Base-by-base conservation (phyloP, 2,329 filamentous ascomycete species). In the Sclerotinia sclerotiorum region DNA sequence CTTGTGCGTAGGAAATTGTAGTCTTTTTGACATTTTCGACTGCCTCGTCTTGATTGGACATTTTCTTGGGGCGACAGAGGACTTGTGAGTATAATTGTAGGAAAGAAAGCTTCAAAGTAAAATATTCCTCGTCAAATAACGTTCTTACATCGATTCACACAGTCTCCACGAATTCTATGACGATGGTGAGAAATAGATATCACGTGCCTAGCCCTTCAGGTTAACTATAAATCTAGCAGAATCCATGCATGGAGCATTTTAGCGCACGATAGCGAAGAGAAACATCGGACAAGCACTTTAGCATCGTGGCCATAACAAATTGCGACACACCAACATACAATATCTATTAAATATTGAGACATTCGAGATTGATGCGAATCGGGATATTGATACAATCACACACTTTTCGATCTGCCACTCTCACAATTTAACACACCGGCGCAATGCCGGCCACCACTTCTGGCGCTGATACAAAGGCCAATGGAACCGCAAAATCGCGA, bases 1-100 rank as follows among this genome's bases (percentile, higher is more conserved):
- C 81, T 71, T 80, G 80, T 51, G 82, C 80, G 69, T 80, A 82
- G 68, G 81, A 79, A 62, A 84, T 75, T 44, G 79, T 72, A 55
- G 80, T 79, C 70, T 78, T 76, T 75, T 81, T 79, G 60, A 76
- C 78, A 57, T 75, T 68, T 70, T 74, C 49, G 29, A 69, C 69
- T 56, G 68, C 66, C 66, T 72, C 69, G 24, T 73, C 69, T 69
- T 72, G 65, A 13, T 71, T 65, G 19, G 74, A 68, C 74, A 77
- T 77, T 7, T 42, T 48, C n/a, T 48, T 48, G 3, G 32, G n/a
- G 42, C 27, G 17, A 21, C 7, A 29, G 5, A 49, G 11, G 17
- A 11, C 7, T 13, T 17, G 11, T 17, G 21, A n/a, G 5, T 32
- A 52, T 54, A 19, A 21, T 29, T 8, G 13, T 63, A 52, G 27